phyloP scores from a whole-genome alignment of 805 yeast genomes.

The Huiozyma naganishii region DNA sequence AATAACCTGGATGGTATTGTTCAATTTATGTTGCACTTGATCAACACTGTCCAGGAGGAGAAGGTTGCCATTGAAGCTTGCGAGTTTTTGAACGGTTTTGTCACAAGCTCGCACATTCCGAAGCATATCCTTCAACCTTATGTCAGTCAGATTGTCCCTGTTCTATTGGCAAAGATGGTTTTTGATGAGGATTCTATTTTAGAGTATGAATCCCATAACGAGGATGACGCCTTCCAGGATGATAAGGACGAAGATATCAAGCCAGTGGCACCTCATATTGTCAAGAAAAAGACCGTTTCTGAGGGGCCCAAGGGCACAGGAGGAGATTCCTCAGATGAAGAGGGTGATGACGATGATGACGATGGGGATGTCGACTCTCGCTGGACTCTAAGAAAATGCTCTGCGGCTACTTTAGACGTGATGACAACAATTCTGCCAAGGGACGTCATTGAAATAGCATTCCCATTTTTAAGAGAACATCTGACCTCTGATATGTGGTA shows the following conservation, averaged over 20 bases:
- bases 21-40: slow-evolving; percentile 69
- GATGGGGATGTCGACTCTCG: slow-evolving; percentile 56
- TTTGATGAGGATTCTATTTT: slow-evolving; percentile 75
- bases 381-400: slow-evolving; percentile 89
- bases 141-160: slow-evolving; percentile 60
- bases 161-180: slow-evolving; percentile 70
- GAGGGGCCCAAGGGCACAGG: slow-evolving; percentile 42
- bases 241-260: slow-evolving; percentile 82
- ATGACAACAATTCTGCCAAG: slow-evolving; percentile 59
- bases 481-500: slow-evolving; percentile 73
- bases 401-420: slow-evolving; percentile 86
- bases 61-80: slow-evolving; percentile 85
- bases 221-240: slow-evolving; percentile 64
- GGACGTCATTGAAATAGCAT: slow-evolving; percentile 51
- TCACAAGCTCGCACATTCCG: slow-evolving; percentile 50
- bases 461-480: slow-evolving; percentile 67
- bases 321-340: slow-evolving; percentile 52
- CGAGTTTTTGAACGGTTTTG: slow-evolving; percentile 72
- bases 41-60: slow-evolving; percentile 47
- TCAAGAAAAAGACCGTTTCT: slow-evolving; percentile 31
- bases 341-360: slow-evolving; percentile 64
- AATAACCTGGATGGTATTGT: slow-evolving; percentile 84
- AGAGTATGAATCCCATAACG: slow-evolving; percentile 44
- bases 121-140: slow-evolving; percentile 43
- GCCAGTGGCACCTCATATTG: slow-evolving; percentile 67